Conservation (phyloP, 495 filamentous ascomycete species). For the Amphirosellinia nigrospora region DNA sequence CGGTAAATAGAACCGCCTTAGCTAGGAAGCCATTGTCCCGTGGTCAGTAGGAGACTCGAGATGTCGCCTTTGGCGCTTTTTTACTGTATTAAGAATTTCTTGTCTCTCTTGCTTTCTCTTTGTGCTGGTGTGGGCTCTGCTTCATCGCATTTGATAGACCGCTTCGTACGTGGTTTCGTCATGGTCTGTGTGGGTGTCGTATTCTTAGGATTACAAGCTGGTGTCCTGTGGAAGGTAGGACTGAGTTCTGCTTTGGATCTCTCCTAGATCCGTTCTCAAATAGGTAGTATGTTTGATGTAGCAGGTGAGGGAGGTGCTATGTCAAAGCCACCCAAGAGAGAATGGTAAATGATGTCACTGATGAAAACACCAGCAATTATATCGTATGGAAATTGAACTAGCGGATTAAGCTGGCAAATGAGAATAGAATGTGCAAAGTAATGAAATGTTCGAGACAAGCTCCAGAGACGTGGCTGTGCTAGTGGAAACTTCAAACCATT, state of each 20-base stretch:
- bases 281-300: not conserved
- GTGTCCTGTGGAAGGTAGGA: not conserved
- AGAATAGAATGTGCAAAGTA: not conserved
- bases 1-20: not conserved
- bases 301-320: not conserved
- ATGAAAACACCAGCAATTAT: not conserved
- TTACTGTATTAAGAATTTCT: not conserved
- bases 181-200: not conserved
- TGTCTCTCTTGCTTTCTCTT: constrained; percentile 4
- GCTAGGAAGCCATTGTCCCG: not conserved
- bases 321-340: not conserved
- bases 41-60: not conserved
- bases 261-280: not conserved
- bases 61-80: not conserved
- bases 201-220: not conserved
- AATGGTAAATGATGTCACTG: not conserved
- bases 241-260: not conserved
- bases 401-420: not conserved
- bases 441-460: not conserved
- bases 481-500: not conserved
- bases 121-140: constrained; percentile 2
- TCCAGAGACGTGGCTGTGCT: not conserved
- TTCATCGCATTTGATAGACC: not conserved
- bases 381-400: not conserved
- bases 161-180: not conserved